These are phyloP conservation scores for Bassia scoparia DNA, from an alignment of 148 eudicot species.

Conservation along the genomic window DNA sequence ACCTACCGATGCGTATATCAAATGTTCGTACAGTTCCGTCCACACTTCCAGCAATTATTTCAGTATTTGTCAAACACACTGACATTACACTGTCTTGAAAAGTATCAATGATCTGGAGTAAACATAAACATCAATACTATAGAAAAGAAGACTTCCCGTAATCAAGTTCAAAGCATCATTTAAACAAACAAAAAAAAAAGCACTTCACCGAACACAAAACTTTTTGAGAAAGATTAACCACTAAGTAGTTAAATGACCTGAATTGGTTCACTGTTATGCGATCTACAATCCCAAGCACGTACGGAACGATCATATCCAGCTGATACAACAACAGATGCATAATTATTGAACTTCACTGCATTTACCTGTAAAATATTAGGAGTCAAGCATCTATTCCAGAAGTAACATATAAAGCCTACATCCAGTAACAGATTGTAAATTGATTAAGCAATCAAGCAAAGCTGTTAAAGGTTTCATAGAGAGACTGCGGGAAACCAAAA, in stretches of 20 bases:
- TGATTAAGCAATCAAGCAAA: too few species aligned
- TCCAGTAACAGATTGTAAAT: neutral
- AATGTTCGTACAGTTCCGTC: slow-evolving; percentile 94
- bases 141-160: neutral
- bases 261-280: slow-evolving; percentile 91
- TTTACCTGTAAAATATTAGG: slow-evolving; percentile 54
- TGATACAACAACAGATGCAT: slow-evolving; percentile 80
- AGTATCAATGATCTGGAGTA: slow-evolving; percentile 73
- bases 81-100: slow-evolving; percentile 96
- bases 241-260: slow-evolving; percentile 47
- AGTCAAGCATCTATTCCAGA: neutral
- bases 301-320: slow-evolving; percentile 93
- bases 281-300: slow-evolving; percentile 94
- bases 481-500: too few species aligned
- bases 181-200: too few species aligned
- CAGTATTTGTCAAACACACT: slow-evolving; percentile 66
- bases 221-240: neutral
- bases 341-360: slow-evolving; percentile 89
- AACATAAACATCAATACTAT: slow-evolving; percentile 4
- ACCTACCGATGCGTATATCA: slow-evolving; percentile 96
- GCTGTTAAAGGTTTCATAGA: too few species aligned
- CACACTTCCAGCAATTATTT: slow-evolving; percentile 98
- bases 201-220: too few species aligned
- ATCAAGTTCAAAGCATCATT: neutral
- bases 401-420: neutral